These are phyloP conservation scores for Picea glauca DNA, from an alignment of 75 land plant genomes.

Conservation along the genomic window DNA sequence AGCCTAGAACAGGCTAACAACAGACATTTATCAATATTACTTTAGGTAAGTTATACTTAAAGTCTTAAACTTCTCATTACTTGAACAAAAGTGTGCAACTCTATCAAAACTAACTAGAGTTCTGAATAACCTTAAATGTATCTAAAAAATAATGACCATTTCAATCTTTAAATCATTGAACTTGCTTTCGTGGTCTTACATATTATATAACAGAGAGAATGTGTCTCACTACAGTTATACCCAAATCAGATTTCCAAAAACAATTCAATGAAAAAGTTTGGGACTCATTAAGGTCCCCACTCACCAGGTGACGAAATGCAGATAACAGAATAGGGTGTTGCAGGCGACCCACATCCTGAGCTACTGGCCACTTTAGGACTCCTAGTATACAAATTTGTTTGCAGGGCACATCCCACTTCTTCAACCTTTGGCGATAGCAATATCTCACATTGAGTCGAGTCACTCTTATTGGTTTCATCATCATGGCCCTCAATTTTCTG, in stretches of 20 bases:
- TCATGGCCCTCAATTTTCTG: constrained; percentile 63
- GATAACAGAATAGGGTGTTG: constrained; percentile 48
- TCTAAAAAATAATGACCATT: not conserved
- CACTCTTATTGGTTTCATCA: constrained; percentile 20
- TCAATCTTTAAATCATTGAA: not conserved
- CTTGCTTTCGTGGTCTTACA: not conserved
- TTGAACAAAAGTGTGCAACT: not conserved
- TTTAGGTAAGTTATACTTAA: not conserved
- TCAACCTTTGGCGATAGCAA: not conserved
- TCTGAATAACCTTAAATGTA: not conserved
- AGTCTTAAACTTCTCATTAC: not conserved
- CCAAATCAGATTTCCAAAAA: not conserved
- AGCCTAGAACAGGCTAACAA: not conserved
- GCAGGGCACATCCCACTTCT: constrained; percentile 8
- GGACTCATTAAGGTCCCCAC: not conserved
- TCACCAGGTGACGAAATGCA: constrained; percentile 55
- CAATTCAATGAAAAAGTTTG: not conserved
- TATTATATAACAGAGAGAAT: too few species aligned
- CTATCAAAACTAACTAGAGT: not conserved
- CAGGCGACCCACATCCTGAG: constrained; percentile 44
- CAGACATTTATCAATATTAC: not conserved
- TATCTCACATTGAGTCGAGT: not conserved
- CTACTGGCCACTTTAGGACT: constrained; percentile 27
- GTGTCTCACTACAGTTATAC: not conserved
- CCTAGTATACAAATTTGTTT: constrained; percentile 11